Conservation (phyloP, 768 basidiomycete species). For the Tricholoma saponaceum region DNA sequence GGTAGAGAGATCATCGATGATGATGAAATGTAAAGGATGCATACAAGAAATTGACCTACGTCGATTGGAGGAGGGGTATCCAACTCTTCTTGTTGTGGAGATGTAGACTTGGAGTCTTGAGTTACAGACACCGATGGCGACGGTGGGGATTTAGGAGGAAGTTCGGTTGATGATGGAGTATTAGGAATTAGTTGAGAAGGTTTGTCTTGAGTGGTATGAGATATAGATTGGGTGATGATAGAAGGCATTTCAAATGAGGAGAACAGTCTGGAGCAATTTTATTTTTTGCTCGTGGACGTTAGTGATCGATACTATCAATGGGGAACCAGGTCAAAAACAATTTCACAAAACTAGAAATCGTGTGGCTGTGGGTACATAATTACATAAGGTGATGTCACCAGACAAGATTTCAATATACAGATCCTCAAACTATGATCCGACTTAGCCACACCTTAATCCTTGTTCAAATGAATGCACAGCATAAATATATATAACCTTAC, state of each 20-base stretch:
- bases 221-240: background rate
- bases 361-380: background rate
- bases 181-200: background rate
- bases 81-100: background rate
- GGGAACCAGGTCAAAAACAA: background rate
- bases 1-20: constrained; percentile 2
- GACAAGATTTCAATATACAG: background rate
- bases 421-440: no score
- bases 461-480: no score
- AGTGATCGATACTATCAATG: background rate
- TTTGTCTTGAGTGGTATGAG: background rate
- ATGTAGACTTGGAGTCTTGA: background rate
- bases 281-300: background rate
- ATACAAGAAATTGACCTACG: background rate
- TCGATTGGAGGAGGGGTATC: background rate
- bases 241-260: background rate
- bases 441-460: no score
- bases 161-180: background rate
- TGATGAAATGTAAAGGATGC: background rate
- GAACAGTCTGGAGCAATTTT: background rate
- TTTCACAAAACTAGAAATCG: background rate
- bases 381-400: background rate
- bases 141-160: background rate
- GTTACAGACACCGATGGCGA: no score
- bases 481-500: no score